Conservation (phyloP, 2,329 filamentous ascomycete genomes). For the Stagonosporopsis vannaccii region DNA sequence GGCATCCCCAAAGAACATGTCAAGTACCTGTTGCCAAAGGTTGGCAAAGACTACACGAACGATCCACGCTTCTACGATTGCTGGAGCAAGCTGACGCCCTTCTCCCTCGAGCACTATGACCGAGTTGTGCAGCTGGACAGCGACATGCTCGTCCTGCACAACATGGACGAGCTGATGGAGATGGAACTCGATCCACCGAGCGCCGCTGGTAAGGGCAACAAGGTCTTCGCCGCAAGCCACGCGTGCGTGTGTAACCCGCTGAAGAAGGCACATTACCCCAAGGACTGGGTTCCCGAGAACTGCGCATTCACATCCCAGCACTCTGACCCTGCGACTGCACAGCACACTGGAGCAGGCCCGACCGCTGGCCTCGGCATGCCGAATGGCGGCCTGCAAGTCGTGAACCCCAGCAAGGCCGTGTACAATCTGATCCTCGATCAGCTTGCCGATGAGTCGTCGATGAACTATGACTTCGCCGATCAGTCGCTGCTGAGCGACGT, state of each 20-base stretch:
- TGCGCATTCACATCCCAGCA: slow-evolving; percentile 70
- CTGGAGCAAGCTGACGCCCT: slow-evolving; percentile 86
- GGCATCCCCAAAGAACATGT: slow-evolving; percentile 74
- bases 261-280: slow-evolving; percentile 78
- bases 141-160: slow-evolving; percentile 82
- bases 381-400: slow-evolving; percentile 68
- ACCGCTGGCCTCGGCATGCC: slow-evolving; percentile 63
- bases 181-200: slow-evolving; percentile 70
- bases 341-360: slow-evolving; percentile 58
- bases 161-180: slow-evolving; percentile 96
- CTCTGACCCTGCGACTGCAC: slow-evolving; percentile 57
- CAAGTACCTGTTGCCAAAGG: slow-evolving; percentile 73
- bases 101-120: slow-evolving; percentile 77
- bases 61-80: slow-evolving; percentile 89
- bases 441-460: slow-evolving; percentile 55
- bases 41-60: slow-evolving; percentile 71
- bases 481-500: slow-evolving; percentile 66
- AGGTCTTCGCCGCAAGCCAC: slow-evolving; percentile 82
- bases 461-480: slow-evolving; percentile 66
- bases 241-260: slow-evolving; percentile 88
- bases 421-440: slow-evolving; percentile 61
- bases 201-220: slow-evolving; percentile 61
- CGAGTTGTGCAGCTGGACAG: slow-evolving; percentile 85
- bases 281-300: slow-evolving; percentile 70
- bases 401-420: slow-evolving; percentile 62